Evolutionary conservation across 2,329 filamentous ascomycete species (phyloP).

Genomic region (Exophiala sp.): DNA sequence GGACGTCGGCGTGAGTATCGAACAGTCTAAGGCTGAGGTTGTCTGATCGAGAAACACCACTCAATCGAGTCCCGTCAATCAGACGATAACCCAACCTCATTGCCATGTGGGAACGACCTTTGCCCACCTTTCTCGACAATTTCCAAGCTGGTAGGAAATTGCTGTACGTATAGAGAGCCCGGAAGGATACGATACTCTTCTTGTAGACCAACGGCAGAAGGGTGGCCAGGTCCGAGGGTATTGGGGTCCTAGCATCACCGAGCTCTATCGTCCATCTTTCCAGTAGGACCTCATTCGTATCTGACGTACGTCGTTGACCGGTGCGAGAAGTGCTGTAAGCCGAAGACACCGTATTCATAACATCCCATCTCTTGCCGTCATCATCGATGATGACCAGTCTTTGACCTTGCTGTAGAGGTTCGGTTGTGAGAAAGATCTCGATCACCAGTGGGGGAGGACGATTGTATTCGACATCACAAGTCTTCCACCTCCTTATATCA

Average conservation of each 20-base stretch:
- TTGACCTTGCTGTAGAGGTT: constrained; percentile 75
- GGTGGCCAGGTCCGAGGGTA: constrained; percentile 48
- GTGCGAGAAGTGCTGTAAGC: constrained; percentile 43
- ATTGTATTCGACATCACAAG: constrained; percentile 70
- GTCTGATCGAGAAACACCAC: constrained; percentile 58
- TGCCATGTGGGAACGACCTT: constrained; percentile 60
- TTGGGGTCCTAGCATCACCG: constrained; percentile 54
- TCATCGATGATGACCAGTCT: constrained; percentile 85
- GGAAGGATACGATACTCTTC: constrained; percentile 91
- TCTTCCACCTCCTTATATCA: constrained; percentile 77
- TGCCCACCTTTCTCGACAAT: constrained; percentile 70
- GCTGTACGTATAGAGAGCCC: constrained; percentile 78
- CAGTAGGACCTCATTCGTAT: constrained; percentile 69
- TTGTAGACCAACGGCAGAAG: constrained; percentile 89
- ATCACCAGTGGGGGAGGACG: constrained; percentile 81
- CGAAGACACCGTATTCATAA: constrained; percentile 66
- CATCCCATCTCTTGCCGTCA: constrained; percentile 87
- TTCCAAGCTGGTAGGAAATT: constrained; percentile 84
- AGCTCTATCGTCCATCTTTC: constrained; percentile 90
- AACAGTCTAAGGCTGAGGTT: constrained; percentile 68
- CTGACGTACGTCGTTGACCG: constrained; percentile 34
- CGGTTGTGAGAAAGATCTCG: constrained; percentile 80
- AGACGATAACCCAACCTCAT: constrained; percentile 80
- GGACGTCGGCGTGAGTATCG: constrained; percentile 59
- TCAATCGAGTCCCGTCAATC: constrained; percentile 54